A percentile compares a stretch with the other conserved stretches of the same genome.
Conservation (phyloP, 2,329 filamentous ascomycete species). For the Rutstroemia sp. region DNA sequence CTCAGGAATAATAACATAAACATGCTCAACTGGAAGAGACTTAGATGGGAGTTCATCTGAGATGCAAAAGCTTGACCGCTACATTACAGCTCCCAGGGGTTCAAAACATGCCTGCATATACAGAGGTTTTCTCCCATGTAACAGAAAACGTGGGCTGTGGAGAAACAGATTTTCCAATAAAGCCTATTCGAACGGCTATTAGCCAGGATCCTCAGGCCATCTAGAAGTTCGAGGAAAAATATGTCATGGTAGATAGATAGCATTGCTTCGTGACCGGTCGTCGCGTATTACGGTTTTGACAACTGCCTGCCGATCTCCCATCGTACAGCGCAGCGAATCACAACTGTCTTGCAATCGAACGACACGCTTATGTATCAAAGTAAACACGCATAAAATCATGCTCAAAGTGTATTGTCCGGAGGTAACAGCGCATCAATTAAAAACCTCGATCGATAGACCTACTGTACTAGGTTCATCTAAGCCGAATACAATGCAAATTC, state of each 20-base stretch:
- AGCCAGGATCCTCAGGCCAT: not conserved
- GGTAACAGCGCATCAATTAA: not conserved
- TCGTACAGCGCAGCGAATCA: too few species aligned
- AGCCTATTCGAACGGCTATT: not conserved
- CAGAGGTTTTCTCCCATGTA: not conserved
- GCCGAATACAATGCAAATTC: constrained; percentile 6
- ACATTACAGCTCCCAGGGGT: not conserved
- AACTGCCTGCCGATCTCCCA: too few species aligned
- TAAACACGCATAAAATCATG: too few species aligned
- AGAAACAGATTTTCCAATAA: not conserved
- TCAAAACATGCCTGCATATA: not conserved
- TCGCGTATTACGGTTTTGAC: too few species aligned
- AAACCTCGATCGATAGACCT: not conserved
- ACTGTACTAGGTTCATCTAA: not conserved
- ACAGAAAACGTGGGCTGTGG: constrained; percentile 3
- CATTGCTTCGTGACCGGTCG: not conserved
- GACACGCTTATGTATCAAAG: too few species aligned
- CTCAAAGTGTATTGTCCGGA: not conserved
- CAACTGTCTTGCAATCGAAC: too few species aligned
- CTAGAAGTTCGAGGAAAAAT: too few species aligned
- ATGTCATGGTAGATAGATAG: not conserved
- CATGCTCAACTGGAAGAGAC: not conserved
- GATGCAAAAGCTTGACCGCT: constrained; percentile 7
- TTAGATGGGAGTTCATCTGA: not conserved
- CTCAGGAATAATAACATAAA: not conserved